phyloP scores from a whole-genome alignment of 2,329 filamentous ascomycete species.

The Emmonsiellopsis sp. region DNA sequence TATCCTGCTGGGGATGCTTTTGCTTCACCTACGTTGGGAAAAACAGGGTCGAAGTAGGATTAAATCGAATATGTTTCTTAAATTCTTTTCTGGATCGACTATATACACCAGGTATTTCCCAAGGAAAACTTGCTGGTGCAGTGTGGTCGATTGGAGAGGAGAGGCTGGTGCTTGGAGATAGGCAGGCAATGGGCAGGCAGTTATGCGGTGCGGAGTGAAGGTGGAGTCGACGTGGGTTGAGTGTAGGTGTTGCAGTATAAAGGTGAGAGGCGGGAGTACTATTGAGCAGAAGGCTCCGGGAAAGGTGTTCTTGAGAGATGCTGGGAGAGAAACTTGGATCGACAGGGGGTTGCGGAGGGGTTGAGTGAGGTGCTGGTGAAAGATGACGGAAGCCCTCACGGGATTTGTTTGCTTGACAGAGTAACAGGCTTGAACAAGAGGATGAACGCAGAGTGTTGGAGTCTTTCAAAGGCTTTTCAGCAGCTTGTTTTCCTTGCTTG shows the following conservation, averaged over 20 bases:
- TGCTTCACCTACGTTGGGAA: conserved; percentile 34
- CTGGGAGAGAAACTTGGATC: conserved; percentile 10
- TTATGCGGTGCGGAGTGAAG: conserved; percentile 25
- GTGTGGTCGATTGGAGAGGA: conserved; percentile 29
- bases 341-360: background rate
- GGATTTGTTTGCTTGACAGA: conserved; percentile 1
- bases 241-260: conserved; percentile 3
- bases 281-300: conserved; percentile 17
- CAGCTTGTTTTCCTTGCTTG: background rate
- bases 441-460: background rate
- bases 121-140: conserved; percentile 91
- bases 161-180: conserved; percentile 27
- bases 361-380: background rate
- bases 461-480: background rate
- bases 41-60: conserved; percentile 29
- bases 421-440: conserved; percentile 1
- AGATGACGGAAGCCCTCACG: conserved; percentile 1
- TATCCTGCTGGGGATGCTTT: background rate
- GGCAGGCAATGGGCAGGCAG: conserved; percentile 8
- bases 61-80: conserved; percentile 34
- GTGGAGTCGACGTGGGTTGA: conserved; percentile 20
- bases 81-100: conserved; percentile 45
- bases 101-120: conserved; percentile 81
- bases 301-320: conserved; percentile 18
- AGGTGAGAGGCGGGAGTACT: conserved; percentile 9